Evolutionary conservation across 148 eudicot species (phyloP), one percentile per base, ranked within the genome.

Genomic region (Fagopyrum homotropicum): DNA sequence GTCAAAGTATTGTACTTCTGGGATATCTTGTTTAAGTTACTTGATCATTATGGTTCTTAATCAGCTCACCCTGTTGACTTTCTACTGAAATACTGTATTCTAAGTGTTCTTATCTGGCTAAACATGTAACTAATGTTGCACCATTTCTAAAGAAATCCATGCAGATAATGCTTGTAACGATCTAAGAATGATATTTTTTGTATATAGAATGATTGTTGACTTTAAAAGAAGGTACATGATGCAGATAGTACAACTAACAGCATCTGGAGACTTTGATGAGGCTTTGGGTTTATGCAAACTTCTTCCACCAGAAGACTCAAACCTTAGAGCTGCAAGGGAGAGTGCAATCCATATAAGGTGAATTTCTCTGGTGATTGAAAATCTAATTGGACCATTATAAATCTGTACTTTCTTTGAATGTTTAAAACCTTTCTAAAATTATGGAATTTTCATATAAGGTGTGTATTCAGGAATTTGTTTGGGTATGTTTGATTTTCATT

Each of bases 201-300:
- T 40, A 43, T 35, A 46, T 46, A 35, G 8, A 14, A 11, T 35
- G 16, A 12, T 72, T 46, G 19, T 9, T 46, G 19, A 45, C 52
- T 19, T 72, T 45, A 72, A 47, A 70, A 72, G 74, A 72, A 46
- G 30, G 46, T 68, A 30, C n/a, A 17, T 54, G 51, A 72, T 82
- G 84, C 97, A 96, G 99, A 92, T 96, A 73, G 98, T 96, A 75
- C 99, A 96, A 80, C 78, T 96, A 79, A 96, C 99, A 77, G 99
- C 99, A 81, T 96, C 99, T 72, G 99, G 98, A 51, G 84, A 90
- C 82, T 96, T 96, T 81, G 99, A 96, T 80, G 98, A 96, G 82
- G 99, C 99, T 29, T 76, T 96, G 84, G 87, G 95, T 73, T 85
- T 96, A 81, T 96, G 99, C 81, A 96, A 89, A 83, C 83, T 96